Evolutionary conservation across 768 basidiomycete genomes (phyloP).

Genomic region (Leccinum subgranulosum): DNA sequence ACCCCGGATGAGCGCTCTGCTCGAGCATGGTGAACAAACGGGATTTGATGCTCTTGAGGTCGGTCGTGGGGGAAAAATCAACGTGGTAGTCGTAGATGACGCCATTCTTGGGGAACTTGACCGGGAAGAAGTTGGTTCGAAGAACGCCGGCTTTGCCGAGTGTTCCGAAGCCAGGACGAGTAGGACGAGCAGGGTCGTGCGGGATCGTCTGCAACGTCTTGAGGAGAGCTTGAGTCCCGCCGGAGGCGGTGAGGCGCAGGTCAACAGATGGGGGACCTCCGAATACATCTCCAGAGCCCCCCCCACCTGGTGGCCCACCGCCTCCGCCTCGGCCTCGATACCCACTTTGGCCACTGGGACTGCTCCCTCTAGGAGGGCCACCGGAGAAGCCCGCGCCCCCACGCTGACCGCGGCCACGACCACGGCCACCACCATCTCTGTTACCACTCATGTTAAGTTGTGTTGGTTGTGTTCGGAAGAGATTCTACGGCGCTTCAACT

Average conservation of each 20-base stretch:
- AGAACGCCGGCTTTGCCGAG: conserved; percentile 38
- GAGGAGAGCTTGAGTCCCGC: conserved; percentile 24
- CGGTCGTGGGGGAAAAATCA: conserved; percentile 32
- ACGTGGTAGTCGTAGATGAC: conserved; percentile 46
- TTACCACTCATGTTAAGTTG: conserved; percentile 11
- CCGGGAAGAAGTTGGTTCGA: conserved; percentile 50
- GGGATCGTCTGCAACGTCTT: conserved; percentile 27
- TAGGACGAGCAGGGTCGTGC: conserved; percentile 37
- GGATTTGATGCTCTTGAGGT: conserved; percentile 36
- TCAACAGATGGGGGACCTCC: conserved; percentile 32
- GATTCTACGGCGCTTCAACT: not conserved
- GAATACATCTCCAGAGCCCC: conserved; percentile 30
- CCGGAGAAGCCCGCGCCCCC: conserved; percentile 1
- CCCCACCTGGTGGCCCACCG: conserved; percentile 26
- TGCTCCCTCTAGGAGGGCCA: not conserved
- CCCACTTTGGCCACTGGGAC: conserved; percentile 11
- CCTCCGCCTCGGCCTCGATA: conserved; percentile 24
- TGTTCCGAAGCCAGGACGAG: conserved; percentile 46
- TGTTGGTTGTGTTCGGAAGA: not conserved
- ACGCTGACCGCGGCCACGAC: conserved; percentile 17
- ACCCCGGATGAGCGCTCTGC: conserved; percentile 32
- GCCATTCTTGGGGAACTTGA: conserved; percentile 36
- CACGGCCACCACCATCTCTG: conserved; percentile 14
- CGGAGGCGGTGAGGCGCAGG: conserved; percentile 27
- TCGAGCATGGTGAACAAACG: conserved; percentile 46